A percentile compares a stretch with the other conserved stretches of the same genome.
Conservation (phyloP, 495 filamentous ascomycete genomes). For the Trichoderma parareesei region DNA sequence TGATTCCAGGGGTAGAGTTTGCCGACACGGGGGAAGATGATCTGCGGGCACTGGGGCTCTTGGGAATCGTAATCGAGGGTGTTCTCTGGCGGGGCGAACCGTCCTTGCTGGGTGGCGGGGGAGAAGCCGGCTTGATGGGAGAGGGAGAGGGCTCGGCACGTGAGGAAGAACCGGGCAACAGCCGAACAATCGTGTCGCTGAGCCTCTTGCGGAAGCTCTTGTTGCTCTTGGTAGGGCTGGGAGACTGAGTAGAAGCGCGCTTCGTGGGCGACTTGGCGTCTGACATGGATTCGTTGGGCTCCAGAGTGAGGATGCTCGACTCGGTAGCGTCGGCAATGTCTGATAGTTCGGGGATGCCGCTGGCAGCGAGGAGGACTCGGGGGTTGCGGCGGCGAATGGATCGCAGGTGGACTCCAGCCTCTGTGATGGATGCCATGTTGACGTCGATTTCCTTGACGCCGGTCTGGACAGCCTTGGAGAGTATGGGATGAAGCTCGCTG, state of each 20-base stretch:
- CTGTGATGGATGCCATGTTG: slow-evolving; percentile 6
- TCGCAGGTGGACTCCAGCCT: neutral
- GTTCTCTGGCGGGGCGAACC: neutral
- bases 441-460: slow-evolving; percentile 6
- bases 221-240: neutral
- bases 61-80: neutral
- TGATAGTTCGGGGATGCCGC: neutral
- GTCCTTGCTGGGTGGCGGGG: neutral
- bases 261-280: neutral
- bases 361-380: neutral
- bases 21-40: neutral
- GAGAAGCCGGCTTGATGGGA: neutral
- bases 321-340: neutral
- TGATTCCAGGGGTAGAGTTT: neutral
- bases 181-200: neutral
- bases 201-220: slow-evolving; percentile 6
- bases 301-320: neutral
- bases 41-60: neutral
- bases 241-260: neutral
- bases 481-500: slow-evolving; percentile 2
- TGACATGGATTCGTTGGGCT: neutral
- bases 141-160: neutral
- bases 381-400: neutral
- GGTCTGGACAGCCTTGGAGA: neutral
- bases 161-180: neutral